Base-by-base conservation (phyloP, 2,329 filamentous ascomycete genomes). In the Fusarium begoniae region DNA sequence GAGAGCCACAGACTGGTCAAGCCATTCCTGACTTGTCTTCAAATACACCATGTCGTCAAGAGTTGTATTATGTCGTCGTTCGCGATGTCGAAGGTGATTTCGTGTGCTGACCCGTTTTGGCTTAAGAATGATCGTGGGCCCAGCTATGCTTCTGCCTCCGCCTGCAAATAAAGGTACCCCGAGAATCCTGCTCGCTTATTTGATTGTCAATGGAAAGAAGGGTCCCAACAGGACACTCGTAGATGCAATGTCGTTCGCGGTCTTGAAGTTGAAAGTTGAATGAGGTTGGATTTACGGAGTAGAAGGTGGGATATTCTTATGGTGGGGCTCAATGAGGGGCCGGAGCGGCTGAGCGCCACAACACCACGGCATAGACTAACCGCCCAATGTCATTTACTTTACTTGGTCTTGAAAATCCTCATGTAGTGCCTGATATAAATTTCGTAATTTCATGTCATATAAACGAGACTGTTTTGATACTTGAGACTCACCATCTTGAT, bases 21-120 rank as follows among this genome's bases (percentile, higher is more conserved):
- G 93, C 93, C 95, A 99, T 85, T 95, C 92, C 84, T 97, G 92
- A 83, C 93, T 93, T 66, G 94, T 95, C 58, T 89, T 86, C 81
- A 97, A 91, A 82, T 97, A 91, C 82, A 93, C 92, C 95, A 98
- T 69, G 40, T 60, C 55, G 44, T 54, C 15, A 20, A 30, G 20
- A 50, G 35, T 56, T 48, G 20, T 69, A 24, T 45, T 38, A 32
- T 53, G 26, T 53, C 20, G 55, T 51, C 47, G 28, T 24, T 61
- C 28, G 37, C 18, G 20, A 22, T 63, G 43, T 44, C 32, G 47
- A 50, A 26, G 47, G 22, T 41, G 53, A 37, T 64, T 56, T 64
- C 62, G 72, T 73, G 28, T 63, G 68, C 59, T 58, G 41, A 38
- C 37, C 37, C 24, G n/a, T 48, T 44, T 24, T 35, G 35, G 26